Conservation (phyloP, 768 basidiomycete genomes). For the Coprinopsis cinerea region DNA sequence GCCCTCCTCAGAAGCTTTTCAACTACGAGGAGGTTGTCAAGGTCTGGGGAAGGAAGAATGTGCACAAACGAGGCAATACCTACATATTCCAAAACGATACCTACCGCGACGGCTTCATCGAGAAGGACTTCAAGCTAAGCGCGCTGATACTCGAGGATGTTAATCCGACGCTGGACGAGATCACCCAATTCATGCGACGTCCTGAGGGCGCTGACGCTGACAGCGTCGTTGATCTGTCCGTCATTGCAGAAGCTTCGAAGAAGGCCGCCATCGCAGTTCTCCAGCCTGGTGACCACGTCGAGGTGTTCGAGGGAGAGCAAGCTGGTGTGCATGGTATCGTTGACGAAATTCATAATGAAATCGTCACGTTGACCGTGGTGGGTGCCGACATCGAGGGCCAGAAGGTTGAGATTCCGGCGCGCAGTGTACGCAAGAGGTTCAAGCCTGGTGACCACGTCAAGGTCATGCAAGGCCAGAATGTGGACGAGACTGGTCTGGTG, state of each 20-base stretch:
- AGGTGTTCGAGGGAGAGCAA: slow-evolving; percentile 97
- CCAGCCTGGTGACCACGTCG: slow-evolving; percentile 97
- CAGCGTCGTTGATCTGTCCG: slow-evolving; percentile 74
- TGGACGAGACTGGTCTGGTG: slow-evolving; percentile 93
- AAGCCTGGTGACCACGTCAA: slow-evolving; percentile 98
- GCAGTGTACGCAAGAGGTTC: slow-evolving; percentile 91
- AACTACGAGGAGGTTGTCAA: slow-evolving; percentile 89
- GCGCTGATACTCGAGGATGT: slow-evolving; percentile 81
- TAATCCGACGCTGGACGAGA: slow-evolving; percentile 93
- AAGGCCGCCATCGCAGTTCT: slow-evolving; percentile 89
- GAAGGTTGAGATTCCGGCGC: slow-evolving; percentile 78
- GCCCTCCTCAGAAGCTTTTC: slow-evolving; percentile 90
- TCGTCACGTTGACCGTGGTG: slow-evolving; percentile 76
- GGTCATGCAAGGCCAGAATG: slow-evolving; percentile 93
- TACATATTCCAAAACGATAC: slow-evolving; percentile 92
- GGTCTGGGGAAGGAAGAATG: slow-evolving; percentile 74
- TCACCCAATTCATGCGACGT: slow-evolving; percentile 80
- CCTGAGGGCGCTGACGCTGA: slow-evolving; percentile 65
- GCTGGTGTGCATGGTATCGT: slow-evolving; percentile 89
- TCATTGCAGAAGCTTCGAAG: slow-evolving; percentile 88
- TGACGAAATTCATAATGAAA: slow-evolving; percentile 81
- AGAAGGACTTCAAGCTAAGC: slow-evolving; percentile 88
- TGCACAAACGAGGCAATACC: slow-evolving; percentile 62
- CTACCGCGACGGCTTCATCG: slow-evolving; percentile 90
- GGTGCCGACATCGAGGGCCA: slow-evolving; percentile 84